Conservation (phyloP, 805 yeast genomes). For the Barnettozyma botsteinii region DNA sequence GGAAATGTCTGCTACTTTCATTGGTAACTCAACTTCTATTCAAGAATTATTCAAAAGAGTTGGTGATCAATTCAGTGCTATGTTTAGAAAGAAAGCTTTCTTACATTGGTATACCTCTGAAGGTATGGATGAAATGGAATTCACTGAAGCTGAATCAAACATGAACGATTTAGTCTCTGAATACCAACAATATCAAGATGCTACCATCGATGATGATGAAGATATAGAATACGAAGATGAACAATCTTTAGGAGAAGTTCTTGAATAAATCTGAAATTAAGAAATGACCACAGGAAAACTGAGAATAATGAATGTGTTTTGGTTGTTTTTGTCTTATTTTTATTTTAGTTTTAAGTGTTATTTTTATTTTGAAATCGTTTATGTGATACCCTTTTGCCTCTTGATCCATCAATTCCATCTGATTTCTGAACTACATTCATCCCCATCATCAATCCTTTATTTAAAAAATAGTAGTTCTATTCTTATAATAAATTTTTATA, state of each 20-base stretch:
- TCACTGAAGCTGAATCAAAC: constrained; percentile 97
- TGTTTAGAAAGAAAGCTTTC: constrained; percentile 98
- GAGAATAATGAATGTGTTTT: background rate
- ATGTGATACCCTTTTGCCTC: constrained; percentile 1
- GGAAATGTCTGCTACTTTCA: constrained; percentile 87
- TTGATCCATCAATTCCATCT: background rate
- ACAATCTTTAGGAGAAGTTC: constrained; percentile 28
- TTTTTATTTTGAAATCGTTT: constrained; percentile 1
- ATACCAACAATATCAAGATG: constrained; percentile 93
- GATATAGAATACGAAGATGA: constrained; percentile 28
- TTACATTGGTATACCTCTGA: constrained; percentile 99
- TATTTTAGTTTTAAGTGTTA: background rate
- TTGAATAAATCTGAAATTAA: constrained; percentile 17
- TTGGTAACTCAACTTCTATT: constrained; percentile 97
- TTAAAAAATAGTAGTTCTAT: constrained; percentile 1
- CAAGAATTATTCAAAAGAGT: constrained; percentile 98
- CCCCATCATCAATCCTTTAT: background rate
- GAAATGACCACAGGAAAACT: too few species aligned
- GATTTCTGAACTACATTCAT: background rate
- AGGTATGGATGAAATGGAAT: constrained; percentile 99
- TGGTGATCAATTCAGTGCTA: constrained; percentile 92
- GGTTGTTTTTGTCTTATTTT: background rate
- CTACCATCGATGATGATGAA: constrained; percentile 76
- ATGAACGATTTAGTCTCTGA: constrained; percentile 96
- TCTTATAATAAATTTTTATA: constrained; percentile 2